These are phyloP conservation scores for Pythium coloratum DNA, from an alignment of 352 stramenopile genomes.

Conservation along the genomic window DNA sequence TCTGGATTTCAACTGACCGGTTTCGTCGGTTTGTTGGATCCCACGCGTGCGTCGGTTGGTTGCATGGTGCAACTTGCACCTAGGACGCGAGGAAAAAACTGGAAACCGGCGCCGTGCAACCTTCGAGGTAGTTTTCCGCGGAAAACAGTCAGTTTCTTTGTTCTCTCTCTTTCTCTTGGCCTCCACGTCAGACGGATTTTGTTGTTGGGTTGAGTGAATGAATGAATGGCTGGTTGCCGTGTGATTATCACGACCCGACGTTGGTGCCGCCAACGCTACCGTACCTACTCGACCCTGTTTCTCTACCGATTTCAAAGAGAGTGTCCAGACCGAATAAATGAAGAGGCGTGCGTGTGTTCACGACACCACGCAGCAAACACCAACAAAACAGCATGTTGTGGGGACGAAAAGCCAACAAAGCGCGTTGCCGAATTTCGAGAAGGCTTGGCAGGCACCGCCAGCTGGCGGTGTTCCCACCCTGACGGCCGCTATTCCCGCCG, in stretches of 20 bases:
- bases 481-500: neutral
- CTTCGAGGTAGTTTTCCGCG: neutral
- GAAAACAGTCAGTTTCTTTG: conserved; percentile 3
- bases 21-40: conserved; percentile 1
- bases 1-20: neutral
- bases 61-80: neutral
- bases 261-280: neutral
- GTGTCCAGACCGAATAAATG: neutral
- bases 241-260: neutral
- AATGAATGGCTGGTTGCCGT: neutral
- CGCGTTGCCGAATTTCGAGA: neutral
- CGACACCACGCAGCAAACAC: neutral
- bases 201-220: conserved; percentile 2
- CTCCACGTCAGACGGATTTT: neutral
- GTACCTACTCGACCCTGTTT: too few species aligned
- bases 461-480: neutral
- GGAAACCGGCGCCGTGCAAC: neutral
- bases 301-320: too few species aligned
- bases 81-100: neutral
- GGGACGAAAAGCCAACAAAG: neutral
- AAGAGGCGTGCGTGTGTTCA: neutral
- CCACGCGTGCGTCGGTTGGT: neutral
- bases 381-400: neutral
- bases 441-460: neutral
- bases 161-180: neutral